Base-by-base conservation (phyloP, 495 filamentous ascomycete genomes). In the Hypoxylon subgilvum region DNA sequence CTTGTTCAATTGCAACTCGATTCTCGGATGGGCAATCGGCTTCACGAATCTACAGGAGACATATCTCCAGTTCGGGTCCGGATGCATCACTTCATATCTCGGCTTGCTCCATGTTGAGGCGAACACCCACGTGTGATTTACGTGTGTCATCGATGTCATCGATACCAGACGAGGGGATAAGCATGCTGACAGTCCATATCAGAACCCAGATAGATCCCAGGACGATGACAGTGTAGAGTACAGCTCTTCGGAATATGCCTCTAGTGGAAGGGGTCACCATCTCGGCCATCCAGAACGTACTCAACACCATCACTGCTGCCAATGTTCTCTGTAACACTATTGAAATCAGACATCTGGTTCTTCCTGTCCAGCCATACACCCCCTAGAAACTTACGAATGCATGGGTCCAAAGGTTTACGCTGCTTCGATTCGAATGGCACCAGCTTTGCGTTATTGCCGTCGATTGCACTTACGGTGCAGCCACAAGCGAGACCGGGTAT, bases 401-500 rank as follows among this genome's bases (percentile, higher is more conserved):
- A 82, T 3, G 76, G 75, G 52, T 82, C 76, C 23, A 48, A 68
- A 21, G 79, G 79, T 56, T 82, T 82, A 52, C 69, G 75, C 57
- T 82, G 79, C 25, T 77, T 76, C 8, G 74, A 79, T 55, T 81
- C 76, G 10, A 76, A 64, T 0, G 79, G 77, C 1, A 81, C 79
- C n/a, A 82, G 68, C 47, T 76, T 77, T 36, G 79, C 77, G 55
- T 81, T 81, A 53, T 79, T 78, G 66, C 74, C 76, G 51, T 82
- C 79, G 8, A 82, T 69, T 1, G 71, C 57, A 35, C 78, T 81
- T 1, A 76, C 74, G 13, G 79, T 73, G 51, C 77, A 82, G 9
- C 59, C 67, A 61, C 79, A 81, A 1, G 57, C 19, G 5, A 69
- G 57, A 1, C 64, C 39, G 6, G 75, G 72, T 28, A 69, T 65